phyloP scores from a whole-genome alignment of 202 grass and related monocot genomes.

The Setaria italica region DNA sequence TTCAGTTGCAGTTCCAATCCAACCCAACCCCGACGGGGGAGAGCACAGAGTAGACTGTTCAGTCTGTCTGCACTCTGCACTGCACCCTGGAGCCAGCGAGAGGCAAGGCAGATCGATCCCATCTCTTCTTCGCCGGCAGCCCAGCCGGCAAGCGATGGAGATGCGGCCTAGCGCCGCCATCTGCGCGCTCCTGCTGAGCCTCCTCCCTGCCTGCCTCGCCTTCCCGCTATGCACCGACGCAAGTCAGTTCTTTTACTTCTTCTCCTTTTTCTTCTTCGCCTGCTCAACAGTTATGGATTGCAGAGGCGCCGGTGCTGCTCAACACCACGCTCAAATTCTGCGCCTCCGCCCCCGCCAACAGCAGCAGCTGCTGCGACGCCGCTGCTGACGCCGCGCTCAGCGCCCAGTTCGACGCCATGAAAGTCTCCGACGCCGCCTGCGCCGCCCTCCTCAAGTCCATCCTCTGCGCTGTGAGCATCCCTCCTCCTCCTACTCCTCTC shows the following conservation, averaged over 20 bases:
- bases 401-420: conserved; percentile 62
- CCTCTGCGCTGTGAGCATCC: conserved; percentile 67
- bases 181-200: conserved; percentile 12
- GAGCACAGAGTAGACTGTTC: no score
- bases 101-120: background rate
- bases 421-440: conserved; percentile 66
- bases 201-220: conserved; percentile 47
- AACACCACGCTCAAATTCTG: conserved; percentile 76
- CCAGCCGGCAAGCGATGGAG: background rate
- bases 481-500: no score
- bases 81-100: background rate
- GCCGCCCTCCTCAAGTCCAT: conserved; percentile 65
- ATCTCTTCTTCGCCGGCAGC: background rate
- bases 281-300: background rate
- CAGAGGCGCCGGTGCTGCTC: conserved; percentile 71
- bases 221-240: conserved; percentile 75
- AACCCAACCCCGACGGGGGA: no score
- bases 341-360: conserved; percentile 37
- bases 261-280: background rate
- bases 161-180: conserved; percentile 4
- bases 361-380: conserved; percentile 73
- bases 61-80: background rate
- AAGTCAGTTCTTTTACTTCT: conserved; percentile 34
- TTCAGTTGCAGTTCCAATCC: no score
- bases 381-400: conserved; percentile 58